These are phyloP conservation scores for Ogataea paraovalis DNA, from an alignment of 805 yeast genomes.

Conservation along the genomic window DNA sequence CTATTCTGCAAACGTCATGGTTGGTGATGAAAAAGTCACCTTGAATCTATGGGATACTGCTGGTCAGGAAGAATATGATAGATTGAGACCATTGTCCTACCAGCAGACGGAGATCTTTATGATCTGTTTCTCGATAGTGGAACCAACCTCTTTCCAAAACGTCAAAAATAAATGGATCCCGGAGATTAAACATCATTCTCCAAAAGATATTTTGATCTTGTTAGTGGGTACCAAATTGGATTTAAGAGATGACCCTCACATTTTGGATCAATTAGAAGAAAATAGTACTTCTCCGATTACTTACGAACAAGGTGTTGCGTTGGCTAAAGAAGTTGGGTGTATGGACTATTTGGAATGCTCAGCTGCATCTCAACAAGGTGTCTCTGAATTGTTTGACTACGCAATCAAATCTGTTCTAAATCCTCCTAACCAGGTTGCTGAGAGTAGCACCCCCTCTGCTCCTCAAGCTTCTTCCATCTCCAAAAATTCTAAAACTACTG, in stretches of 20 bases:
- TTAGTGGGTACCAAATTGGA: constrained; percentile 89
- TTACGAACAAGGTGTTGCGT: constrained; percentile 54
- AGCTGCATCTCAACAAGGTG: constrained; percentile 84
- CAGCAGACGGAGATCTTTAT: constrained; percentile 90
- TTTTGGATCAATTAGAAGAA: constrained; percentile 63
- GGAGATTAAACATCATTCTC: constrained; percentile 81
- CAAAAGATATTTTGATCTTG: constrained; percentile 61
- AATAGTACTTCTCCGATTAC: constrained; percentile 60
- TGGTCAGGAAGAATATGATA: constrained; percentile 89
- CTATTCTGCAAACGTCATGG: constrained; percentile 81
- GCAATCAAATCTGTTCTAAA: constrained; percentile 70
- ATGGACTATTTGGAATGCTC: constrained; percentile 81
- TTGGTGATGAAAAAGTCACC: constrained; percentile 76
- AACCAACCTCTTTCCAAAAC: constrained; percentile 75
- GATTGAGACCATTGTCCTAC: constrained; percentile 83
- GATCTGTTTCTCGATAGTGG: constrained; percentile 80
- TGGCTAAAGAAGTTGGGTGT: constrained; percentile 71
- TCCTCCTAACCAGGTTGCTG: constrained; percentile 35
- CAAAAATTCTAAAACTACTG: constrained; percentile 5
- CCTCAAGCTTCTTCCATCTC: constrained; percentile 1
- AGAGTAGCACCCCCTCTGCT: background rate
- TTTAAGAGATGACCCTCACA: constrained; percentile 75
- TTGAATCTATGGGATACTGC: constrained; percentile 95
- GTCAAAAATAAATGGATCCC: constrained; percentile 83
- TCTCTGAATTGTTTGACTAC: constrained; percentile 76